Evolutionary conservation across 169 alveolate genomes (phyloP), one percentile per base, ranked within the genome.

Genomic region (Besnoitia besnoiti): DNA sequence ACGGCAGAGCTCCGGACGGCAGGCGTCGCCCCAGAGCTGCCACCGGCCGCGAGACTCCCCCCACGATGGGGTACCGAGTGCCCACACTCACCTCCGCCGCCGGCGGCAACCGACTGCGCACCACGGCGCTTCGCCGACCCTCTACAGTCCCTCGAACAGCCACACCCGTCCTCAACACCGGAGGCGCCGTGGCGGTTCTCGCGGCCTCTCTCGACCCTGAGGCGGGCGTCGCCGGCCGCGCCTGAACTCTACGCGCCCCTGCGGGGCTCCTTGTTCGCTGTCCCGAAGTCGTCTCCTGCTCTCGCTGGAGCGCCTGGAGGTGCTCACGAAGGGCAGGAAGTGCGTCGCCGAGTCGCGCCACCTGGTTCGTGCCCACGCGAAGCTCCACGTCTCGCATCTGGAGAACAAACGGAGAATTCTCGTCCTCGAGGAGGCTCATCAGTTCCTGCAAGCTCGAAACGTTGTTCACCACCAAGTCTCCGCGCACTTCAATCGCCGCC

Each of bases 341-440:
- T 39, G 87, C 87, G 44, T 30, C 87, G n/a, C 87, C 87, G 5
- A 77, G 59, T n/a, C 87, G 61, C 33, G 55, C 55, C 35, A 37
- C 59, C 40, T 77, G 87, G 87, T 42, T 77, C 44, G 87, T 51
- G 87, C 87, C 87, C 39, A 77, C 87, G 59, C 87, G 87, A 37
- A 77, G 87, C 30, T 77, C 87, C 16, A 77, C 87, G 55, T 77
- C 59, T 77, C 40, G 87, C 44, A 77, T 51, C 37, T 77, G 87
- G 40, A 77, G 87, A 16, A n/a, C 10, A 30, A 77, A 77, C 33
- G 87, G 87, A 7, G 87, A 77, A 5, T 37, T 40, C 24, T 42
- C 59, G 21, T 77, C 87, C 40, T 77, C 61, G 12, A 77, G 55
- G 33, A 77, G 30, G 3, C 16, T 21, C 50, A 39, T 7, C n/a